Conservation (phyloP, 331 rosid genomes). For the Malus hybrid region DNA sequence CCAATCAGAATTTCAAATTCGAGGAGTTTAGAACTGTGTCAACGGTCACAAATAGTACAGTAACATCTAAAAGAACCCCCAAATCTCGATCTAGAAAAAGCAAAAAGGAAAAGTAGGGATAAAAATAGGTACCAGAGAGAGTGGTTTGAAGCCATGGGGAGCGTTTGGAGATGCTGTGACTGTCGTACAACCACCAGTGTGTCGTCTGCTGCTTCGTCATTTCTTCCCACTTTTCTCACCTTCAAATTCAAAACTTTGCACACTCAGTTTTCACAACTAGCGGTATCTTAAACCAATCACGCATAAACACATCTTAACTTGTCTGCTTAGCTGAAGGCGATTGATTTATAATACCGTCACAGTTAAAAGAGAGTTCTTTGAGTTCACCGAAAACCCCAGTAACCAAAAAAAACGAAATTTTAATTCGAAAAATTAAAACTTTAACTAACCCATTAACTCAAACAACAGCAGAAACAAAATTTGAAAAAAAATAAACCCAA, state of each 20-base stretch:
- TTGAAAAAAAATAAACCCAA: too few species aligned
- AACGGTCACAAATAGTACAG: conserved; percentile 23
- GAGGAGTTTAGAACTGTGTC: not conserved
- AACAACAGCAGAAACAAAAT: too few species aligned
- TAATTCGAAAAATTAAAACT: not conserved
- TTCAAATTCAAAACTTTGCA: not conserved
- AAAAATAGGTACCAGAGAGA: conserved; percentile 44
- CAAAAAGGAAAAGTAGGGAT: not conserved
- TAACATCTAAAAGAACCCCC: not conserved
- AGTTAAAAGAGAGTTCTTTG: too few species aligned
- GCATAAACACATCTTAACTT: too few species aligned
- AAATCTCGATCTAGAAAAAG: not conserved
- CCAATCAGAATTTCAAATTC: not conserved
- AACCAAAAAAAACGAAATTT: not conserved
- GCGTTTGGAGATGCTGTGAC: conserved; percentile 33
- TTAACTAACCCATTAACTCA: not conserved
- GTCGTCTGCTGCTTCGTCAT: conserved; percentile 30
- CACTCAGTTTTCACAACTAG: not conserved
- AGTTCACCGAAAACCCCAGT: not conserved
- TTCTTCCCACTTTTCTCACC: conserved; percentile 26
- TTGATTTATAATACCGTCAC: too few species aligned
- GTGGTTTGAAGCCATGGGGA: conserved; percentile 83
- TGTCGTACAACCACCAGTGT: conserved; percentile 75
- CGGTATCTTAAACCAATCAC: too few species aligned
- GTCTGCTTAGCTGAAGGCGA: too few species aligned